A percentile compares a stretch with the other conserved stretches of the same genome.
phyloP scores from a whole-genome alignment of 2,329 filamentous ascomycete genomes.

The Immersiporthe knoxdaviesiana region DNA sequence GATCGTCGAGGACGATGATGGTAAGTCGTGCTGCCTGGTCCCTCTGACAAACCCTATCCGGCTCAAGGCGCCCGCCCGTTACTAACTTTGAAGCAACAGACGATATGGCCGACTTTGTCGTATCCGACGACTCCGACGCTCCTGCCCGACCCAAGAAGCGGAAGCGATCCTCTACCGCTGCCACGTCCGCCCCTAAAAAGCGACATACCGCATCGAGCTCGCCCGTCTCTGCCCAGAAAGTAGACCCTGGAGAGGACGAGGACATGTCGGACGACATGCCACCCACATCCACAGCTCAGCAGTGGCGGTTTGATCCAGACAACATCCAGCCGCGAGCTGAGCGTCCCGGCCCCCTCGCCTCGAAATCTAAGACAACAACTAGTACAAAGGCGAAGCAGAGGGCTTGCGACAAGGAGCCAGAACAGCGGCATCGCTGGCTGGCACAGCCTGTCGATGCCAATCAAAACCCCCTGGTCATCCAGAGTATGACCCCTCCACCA shows the following conservation, averaged over 20 bases:
- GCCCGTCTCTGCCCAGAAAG: slow-evolving; percentile 39
- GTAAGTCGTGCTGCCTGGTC: slow-evolving; percentile 41
- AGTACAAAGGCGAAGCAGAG: slow-evolving; percentile 59
- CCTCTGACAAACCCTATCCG: not conserved
- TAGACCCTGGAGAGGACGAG: slow-evolving; percentile 57
- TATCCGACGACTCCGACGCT: slow-evolving; percentile 82
- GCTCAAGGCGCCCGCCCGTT: too few species aligned
- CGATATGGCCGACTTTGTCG: slow-evolving; percentile 87
- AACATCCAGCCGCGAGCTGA: slow-evolving; percentile 43
- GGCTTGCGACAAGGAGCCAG: slow-evolving; percentile 79
- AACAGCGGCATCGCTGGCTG: slow-evolving; percentile 87
- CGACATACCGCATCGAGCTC: slow-evolving; percentile 57
- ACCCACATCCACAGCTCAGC: slow-evolving; percentile 72
- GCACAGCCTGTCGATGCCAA: slow-evolving; percentile 85
- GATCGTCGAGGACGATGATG: slow-evolving; percentile 65
- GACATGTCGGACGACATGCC: slow-evolving; percentile 57
- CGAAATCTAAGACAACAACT: slow-evolving; percentile 35
- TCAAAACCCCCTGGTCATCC: slow-evolving; percentile 76
- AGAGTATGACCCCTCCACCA: slow-evolving; percentile 86
- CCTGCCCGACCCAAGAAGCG: slow-evolving; percentile 67
- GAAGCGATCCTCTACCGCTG: slow-evolving; percentile 65
- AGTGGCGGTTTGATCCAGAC: slow-evolving; percentile 73
- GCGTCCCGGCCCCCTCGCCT: slow-evolving; percentile 29
- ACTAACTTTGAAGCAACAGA: slow-evolving; percentile 40
- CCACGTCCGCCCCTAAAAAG: slow-evolving; percentile 59